phyloP scores from a whole-genome alignment of 2,329 filamentous ascomycete genomes.

The Pseudogymnoascus sp. region DNA sequence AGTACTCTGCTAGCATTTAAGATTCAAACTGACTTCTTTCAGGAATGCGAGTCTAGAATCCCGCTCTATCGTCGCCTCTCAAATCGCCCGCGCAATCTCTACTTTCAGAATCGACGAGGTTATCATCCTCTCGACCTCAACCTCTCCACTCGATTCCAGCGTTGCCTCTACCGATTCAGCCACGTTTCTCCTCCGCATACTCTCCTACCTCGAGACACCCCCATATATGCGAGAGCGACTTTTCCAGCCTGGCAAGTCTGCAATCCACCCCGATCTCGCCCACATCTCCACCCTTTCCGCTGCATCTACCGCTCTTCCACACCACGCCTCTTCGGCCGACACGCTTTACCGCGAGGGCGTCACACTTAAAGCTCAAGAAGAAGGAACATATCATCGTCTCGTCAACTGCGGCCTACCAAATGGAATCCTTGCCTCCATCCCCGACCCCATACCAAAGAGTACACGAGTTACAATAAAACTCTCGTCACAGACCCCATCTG shows the following conservation, averaged over 20 bases:
- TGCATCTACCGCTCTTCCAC: slow-evolving; percentile 37
- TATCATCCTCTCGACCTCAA: slow-evolving; percentile 58
- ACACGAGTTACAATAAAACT: slow-evolving; percentile 70
- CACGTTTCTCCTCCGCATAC: slow-evolving; percentile 70
- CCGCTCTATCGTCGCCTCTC: slow-evolving; percentile 63
- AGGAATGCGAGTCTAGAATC: slow-evolving; percentile 44
- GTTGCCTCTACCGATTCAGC: slow-evolving; percentile 52
- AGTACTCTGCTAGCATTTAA: not conserved
- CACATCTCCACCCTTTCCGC: not conserved
- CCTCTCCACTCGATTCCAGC: slow-evolving; percentile 20
- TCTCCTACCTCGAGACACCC: slow-evolving; percentile 77
- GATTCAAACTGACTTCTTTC: not conserved
- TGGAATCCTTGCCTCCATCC: slow-evolving; percentile 4
- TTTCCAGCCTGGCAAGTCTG: slow-evolving; percentile 43
- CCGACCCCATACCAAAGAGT: slow-evolving; percentile 52
- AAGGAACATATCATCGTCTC: not conserved
- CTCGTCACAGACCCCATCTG: slow-evolving; percentile 18
- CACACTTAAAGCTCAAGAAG: slow-evolving; percentile 37
- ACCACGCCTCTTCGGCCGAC: slow-evolving; percentile 71
- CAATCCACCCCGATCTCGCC: slow-evolving; percentile 6
- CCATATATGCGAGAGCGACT: slow-evolving; percentile 70
- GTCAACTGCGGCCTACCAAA: slow-evolving; percentile 14
- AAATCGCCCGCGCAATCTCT: slow-evolving; percentile 71
- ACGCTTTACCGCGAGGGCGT: slow-evolving; percentile 74
- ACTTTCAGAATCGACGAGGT: slow-evolving; percentile 83